These are phyloP conservation scores for Nitzschia palea DNA, from an alignment of 108 stramenopile genomes.

Conservation along the genomic window DNA sequence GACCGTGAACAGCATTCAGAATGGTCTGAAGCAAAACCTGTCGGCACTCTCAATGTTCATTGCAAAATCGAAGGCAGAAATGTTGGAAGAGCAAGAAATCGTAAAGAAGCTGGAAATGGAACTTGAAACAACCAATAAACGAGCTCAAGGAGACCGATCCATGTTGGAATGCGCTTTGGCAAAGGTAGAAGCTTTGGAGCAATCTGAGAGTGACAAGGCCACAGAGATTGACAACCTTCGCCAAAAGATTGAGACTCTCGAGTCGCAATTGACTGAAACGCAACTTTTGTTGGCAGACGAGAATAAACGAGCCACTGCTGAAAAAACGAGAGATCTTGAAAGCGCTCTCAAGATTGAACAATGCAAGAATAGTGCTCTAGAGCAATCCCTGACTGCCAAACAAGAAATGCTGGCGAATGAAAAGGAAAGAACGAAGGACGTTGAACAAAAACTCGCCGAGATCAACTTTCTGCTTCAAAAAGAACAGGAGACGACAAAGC, in stretches of 20 bases:
- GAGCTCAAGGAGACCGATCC: not conserved
- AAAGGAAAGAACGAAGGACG: not conserved
- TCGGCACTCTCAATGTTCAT: not conserved
- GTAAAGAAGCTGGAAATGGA: not conserved
- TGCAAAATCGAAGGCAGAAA: not conserved
- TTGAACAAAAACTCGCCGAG: not conserved
- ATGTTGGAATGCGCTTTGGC: not conserved
- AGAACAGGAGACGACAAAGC: constrained; percentile 7
- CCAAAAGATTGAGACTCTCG: not conserved
- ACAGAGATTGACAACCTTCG: not conserved
- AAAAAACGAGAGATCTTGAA: constrained; percentile 3
- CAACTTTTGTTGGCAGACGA: not conserved
- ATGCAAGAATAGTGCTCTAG: constrained; percentile 3
- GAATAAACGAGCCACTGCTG: not conserved
- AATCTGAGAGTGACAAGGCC: constrained; percentile 1
- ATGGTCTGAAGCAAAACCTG: not conserved
- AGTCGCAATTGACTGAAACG: not conserved
- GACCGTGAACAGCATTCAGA: not conserved
- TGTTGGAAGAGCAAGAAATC: not conserved
- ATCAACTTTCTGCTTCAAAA: constrained; percentile 1
- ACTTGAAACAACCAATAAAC: not conserved
- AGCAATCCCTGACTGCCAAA: not conserved
- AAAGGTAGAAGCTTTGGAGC: not conserved
- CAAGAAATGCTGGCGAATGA: constrained; percentile 10
- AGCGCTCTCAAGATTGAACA: constrained; percentile 1